Evolutionary conservation across 257 asterid species (phyloP), one percentile per base, ranked within the genome.

Genomic region (Linaria vulgaris): DNA sequence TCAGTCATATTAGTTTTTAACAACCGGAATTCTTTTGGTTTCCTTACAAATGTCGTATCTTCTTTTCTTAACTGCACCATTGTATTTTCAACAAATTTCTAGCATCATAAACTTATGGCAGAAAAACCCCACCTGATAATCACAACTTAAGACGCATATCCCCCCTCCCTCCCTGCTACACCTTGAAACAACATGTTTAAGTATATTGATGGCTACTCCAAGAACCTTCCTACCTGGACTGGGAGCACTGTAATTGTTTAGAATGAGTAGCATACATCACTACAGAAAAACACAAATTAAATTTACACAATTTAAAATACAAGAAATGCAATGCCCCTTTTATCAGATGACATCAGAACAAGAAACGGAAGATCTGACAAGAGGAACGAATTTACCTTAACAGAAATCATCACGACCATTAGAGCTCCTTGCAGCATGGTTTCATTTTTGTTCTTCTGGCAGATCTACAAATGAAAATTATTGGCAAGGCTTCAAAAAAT

Each of bases 361-460:
- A 57, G 34, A 10, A 49, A 52, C 59, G 46, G 52, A 49, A 54
- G 69, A 34, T 34, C 22, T n/a, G 64, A 43, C 43, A 30, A 66
- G 60, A 55, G 17, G 54, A 39, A 64, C 45, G 22, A 31, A n/a
- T n/a, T 69, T 80, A 90, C 97, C 96, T 90, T 90, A 17, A 88
- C 70, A 59, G 97, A 87, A 23, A 90, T 74, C 96, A 90, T 79
- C 67, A 90, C 90, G 66, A 88, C 94, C 95, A 90, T 79, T 67
- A 77, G 20, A 59, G 90, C 73, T 69, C 94, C 83, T 76, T 69
- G 91, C 75, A 74, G 70, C 54, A 65, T 43, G 55, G 71, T 1
- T 39, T 83, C 91, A 70, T 67, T 68, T 52, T 63, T 71, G 3
- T 69, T 50, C 45, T 16, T 19, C 59, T 67, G 74, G 81, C 94